Evolutionary conservation across 2,329 filamentous ascomycete species (phyloP).

Genomic region (Verticillium albo-atrum): DNA sequence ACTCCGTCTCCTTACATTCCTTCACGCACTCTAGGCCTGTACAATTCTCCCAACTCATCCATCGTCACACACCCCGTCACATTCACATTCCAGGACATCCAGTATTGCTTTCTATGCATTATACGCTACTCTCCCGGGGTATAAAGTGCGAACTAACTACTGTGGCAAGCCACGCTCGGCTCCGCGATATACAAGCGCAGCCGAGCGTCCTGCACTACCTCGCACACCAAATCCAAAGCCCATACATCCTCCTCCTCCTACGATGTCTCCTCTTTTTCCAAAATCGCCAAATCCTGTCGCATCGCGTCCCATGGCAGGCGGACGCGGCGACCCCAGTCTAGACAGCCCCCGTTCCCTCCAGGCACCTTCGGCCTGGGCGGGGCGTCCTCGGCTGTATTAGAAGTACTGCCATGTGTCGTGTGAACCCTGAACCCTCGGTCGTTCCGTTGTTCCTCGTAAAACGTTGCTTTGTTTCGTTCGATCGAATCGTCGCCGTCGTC

Average conservation of each 20-base stretch:
- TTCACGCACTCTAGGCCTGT: no score
- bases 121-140: slow-evolving; percentile 1
- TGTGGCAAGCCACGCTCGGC: neutral
- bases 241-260: neutral
- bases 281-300: neutral
- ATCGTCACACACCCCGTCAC: no score
- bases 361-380: neutral
- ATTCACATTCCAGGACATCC: neutral
- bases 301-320: neutral
- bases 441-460: neutral
- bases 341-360: neutral
- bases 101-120: neutral
- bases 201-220: neutral
- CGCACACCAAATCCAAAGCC: neutral
- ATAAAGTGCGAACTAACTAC: slow-evolving; percentile 2
- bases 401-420: neutral
- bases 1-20: no score
- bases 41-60: no score
- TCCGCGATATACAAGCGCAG: neutral
- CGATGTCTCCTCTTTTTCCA: neutral
- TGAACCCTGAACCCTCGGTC: neutral
- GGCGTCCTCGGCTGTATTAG: neutral
- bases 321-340: neutral
- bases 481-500: neutral
- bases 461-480: neutral